Conservation (phyloP, 257 asterid genomes). For the Solanum etuberosum region DNA sequence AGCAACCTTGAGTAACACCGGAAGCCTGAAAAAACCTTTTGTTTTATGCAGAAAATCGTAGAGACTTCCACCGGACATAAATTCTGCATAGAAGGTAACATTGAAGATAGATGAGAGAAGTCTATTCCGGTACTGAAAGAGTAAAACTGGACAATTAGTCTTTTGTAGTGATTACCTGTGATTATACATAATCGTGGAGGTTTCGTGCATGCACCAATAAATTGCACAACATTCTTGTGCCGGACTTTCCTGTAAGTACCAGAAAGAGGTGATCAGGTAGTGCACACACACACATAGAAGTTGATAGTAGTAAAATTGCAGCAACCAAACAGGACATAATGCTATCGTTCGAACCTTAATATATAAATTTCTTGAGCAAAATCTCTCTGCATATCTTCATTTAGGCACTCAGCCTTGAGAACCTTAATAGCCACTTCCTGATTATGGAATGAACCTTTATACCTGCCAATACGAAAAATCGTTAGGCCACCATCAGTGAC, state of each 20-base stretch:
- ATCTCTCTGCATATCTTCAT: slow-evolving; percentile 46
- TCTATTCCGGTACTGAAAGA: neutral
- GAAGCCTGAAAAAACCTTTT: slow-evolving; percentile 54
- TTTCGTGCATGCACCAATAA: slow-evolving; percentile 79
- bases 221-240: slow-evolving; percentile 80
- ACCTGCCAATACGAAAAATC: slow-evolving; percentile 24
- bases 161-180: slow-evolving; percentile 39
- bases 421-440: slow-evolving; percentile 89
- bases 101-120: neutral
- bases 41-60: slow-evolving; percentile 67
- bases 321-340: neutral
- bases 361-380: slow-evolving; percentile 81
- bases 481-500: neutral
- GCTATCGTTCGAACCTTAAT: slow-evolving; percentile 36
- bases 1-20: slow-evolving; percentile 53
- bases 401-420: slow-evolving; percentile 40
- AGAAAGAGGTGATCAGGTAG: neutral
- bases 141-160: neutral
- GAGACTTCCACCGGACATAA: slow-evolving; percentile 84
- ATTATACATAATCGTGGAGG: slow-evolving; percentile 81
- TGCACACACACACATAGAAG: neutral
- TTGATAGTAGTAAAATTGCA: neutral
- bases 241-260: slow-evolving; percentile 59
- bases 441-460: slow-evolving; percentile 52
- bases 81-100: slow-evolving; percentile 33